Evolutionary conservation across 176 grass and related monocot species (phyloP).

Genomic region (Aechmea fasciata): DNA sequence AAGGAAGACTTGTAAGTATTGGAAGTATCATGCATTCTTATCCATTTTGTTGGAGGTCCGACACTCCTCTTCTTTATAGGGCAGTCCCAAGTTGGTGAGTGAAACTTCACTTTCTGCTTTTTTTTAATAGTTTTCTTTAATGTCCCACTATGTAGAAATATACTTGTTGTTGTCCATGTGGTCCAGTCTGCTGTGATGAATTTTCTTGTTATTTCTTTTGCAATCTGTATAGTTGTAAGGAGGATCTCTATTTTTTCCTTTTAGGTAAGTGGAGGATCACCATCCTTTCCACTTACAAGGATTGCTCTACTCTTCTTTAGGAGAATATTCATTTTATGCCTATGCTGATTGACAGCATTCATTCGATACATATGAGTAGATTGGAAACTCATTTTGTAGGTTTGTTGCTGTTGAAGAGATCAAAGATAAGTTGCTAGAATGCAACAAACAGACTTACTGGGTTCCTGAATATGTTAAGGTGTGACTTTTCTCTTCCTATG

Average conservation of each 20-base stretch:
- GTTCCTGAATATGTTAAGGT: constrained; percentile 99
- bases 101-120: constrained; percentile 19
- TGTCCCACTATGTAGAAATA: not conserved
- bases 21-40: constrained; percentile 91
- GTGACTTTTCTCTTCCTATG: constrained; percentile 16
- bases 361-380: constrained; percentile 20
- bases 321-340: too few species aligned
- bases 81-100: constrained; percentile 97
- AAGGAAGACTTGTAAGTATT: constrained; percentile 85
- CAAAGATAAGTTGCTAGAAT: constrained; percentile 82
- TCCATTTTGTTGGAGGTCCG: constrained; percentile 97
- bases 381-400: constrained; percentile 43
- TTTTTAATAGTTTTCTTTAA: not conserved
- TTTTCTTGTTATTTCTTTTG: too few species aligned
- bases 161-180: too few species aligned
- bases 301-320: too few species aligned
- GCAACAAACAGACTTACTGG: constrained; percentile 93
- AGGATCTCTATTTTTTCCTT: too few species aligned
- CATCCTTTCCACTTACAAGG: too few species aligned
- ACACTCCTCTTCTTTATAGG: constrained; percentile 91
- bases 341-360: constrained; percentile 7
- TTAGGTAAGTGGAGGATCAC: too few species aligned
- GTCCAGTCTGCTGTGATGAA: too few species aligned
- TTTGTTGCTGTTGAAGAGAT: constrained; percentile 98
- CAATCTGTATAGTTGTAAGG: too few species aligned